Conservation (phyloP, 2,329 filamentous ascomycete species). For the Fusarium stilboides region DNA sequence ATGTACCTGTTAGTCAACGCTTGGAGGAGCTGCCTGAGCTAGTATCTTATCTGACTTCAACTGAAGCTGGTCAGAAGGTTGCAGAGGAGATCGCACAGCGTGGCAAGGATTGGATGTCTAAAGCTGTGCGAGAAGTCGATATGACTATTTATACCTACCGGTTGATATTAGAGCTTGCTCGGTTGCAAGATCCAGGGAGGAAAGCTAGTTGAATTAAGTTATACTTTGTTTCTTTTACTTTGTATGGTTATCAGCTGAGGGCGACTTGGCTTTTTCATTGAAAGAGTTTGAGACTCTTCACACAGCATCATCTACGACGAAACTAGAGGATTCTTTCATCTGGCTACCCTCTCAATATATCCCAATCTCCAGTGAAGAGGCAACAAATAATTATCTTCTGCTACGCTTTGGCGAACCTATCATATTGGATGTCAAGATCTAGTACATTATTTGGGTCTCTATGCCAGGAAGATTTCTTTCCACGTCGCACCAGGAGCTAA, state of each 20-base stretch:
- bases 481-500: slow-evolving; percentile 1
- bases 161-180: slow-evolving; percentile 70
- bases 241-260: neutral
- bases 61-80: slow-evolving; percentile 61
- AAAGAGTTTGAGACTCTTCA: too few relatives aligned
- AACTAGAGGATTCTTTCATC: too few relatives aligned
- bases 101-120: slow-evolving; percentile 69
- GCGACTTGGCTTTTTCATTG: too few relatives aligned
- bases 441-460: too few relatives aligned
- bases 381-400: too few relatives aligned
- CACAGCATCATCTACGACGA: too few relatives aligned
- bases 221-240: neutral
- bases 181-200: slow-evolving; percentile 56
- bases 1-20: slow-evolving; percentile 66
- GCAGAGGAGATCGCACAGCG: slow-evolving; percentile 67
- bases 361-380: too few relatives aligned
- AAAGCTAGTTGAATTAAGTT: neutral
- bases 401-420: too few relatives aligned
- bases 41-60: slow-evolving; percentile 62
- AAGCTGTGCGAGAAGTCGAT: slow-evolving; percentile 70
- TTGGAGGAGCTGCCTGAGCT: slow-evolving; percentile 68
- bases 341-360: too few relatives aligned
- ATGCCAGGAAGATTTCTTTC: slow-evolving; percentile 11
- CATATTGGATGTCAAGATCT: too few relatives aligned
- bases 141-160: slow-evolving; percentile 73